phyloP scores from a whole-genome alignment of 345 rosid species.

The Eucalyptus caleyi region DNA sequence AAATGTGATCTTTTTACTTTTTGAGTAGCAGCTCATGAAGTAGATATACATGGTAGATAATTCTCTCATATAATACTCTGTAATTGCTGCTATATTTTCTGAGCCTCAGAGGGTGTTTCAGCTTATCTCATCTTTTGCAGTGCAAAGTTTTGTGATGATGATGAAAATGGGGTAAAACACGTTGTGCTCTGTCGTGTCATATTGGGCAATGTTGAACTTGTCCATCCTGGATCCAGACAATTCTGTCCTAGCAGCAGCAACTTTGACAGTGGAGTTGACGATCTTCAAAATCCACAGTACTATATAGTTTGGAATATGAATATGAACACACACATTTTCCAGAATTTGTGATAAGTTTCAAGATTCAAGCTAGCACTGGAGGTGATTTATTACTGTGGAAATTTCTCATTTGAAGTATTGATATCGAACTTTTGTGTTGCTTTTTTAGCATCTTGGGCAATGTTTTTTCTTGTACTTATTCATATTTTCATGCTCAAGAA shows the following conservation, averaged over 20 bases:
- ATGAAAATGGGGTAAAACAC: slow-evolving; percentile 63
- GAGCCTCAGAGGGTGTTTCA: background rate
- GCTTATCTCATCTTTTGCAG: slow-evolving; percentile 27
- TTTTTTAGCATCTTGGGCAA: background rate
- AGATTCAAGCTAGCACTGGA: slow-evolving; percentile 40
- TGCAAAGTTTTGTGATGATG: slow-evolving; percentile 76
- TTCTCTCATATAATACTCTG: background rate
- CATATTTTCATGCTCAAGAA: background rate
- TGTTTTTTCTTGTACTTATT: background rate
- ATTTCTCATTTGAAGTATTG: background rate
- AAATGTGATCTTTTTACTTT: background rate
- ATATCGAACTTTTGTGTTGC: background rate
- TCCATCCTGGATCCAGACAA: slow-evolving; percentile 43
- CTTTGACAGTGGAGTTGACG: slow-evolving; percentile 81
- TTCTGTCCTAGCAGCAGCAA: slow-evolving; percentile 50
- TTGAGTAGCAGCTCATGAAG: background rate
- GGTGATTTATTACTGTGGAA: slow-evolving; percentile 41
- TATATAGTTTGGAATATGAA: slow-evolving; percentile 81
- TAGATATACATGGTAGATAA: background rate
- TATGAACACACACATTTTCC: slow-evolving; percentile 75
- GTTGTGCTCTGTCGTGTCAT: slow-evolving; percentile 75
- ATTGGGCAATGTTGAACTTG: slow-evolving; percentile 78
- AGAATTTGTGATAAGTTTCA: slow-evolving; percentile 89
- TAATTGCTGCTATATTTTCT: background rate
- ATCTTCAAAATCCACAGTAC: slow-evolving; percentile 47